phyloP scores from a whole-genome alignment of 345 rosid genomes.

The Hirschfeldia incana region DNA sequence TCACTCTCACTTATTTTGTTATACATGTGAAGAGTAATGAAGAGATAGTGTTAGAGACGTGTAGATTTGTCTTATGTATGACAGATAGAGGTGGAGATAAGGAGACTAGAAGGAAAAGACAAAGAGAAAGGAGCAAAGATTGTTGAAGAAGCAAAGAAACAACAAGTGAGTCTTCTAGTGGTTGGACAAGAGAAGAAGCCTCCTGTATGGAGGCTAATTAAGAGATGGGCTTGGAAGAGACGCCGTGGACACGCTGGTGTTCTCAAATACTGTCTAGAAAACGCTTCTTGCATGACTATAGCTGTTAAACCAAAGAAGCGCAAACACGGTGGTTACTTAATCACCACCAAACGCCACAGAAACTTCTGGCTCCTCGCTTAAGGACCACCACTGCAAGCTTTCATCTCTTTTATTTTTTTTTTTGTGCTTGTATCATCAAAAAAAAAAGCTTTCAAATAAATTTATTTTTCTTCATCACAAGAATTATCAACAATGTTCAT shows the following conservation, averaged over 20 bases:
- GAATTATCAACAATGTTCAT: conserved; percentile 30
- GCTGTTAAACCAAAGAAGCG: conserved; percentile 80
- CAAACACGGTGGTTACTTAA: conserved; percentile 79
- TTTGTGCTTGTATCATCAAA: conserved; percentile 24
- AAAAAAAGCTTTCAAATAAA: background rate
- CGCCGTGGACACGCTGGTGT: conserved; percentile 35
- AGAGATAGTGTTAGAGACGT: background rate
- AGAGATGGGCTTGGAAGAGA: conserved; percentile 58
- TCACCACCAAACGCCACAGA: conserved; percentile 88
- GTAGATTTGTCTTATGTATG: background rate
- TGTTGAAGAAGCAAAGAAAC: conserved; percentile 77
- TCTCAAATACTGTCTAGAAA: conserved; percentile 74
- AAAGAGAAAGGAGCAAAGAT: conserved; percentile 61
- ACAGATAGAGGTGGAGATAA: conserved; percentile 67
- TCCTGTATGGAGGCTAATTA: conserved; percentile 55
- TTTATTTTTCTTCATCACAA: background rate
- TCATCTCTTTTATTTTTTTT: background rate
- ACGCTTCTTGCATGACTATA: conserved; percentile 82
- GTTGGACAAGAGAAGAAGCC: conserved; percentile 72
- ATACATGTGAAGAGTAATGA: background rate
- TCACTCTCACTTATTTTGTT: background rate
- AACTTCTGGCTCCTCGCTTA: conserved; percentile 94
- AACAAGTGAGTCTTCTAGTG: conserved; percentile 60
- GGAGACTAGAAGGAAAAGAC: conserved; percentile 55
- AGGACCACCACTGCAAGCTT: conserved; percentile 1